Evolutionary conservation across 1,139 yeast species (phyloP), one percentile per base, ranked within the genome.

Genomic region (Candida sojae): DNA sequence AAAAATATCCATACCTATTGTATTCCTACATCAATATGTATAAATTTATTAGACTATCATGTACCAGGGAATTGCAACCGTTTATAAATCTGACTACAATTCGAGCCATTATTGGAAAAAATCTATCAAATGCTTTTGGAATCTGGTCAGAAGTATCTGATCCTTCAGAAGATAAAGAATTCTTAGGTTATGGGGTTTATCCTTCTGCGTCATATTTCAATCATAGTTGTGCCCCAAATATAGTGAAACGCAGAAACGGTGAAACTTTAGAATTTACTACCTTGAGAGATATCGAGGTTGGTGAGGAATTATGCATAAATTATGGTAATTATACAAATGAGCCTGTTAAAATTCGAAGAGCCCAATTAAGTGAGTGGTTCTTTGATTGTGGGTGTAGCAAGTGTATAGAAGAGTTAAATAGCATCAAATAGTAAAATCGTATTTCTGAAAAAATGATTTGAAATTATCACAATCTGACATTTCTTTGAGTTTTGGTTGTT

Each of bases 91-190:
- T 78, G 1, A 61, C 62, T 4, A 55, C 56, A 3, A 65, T 85
- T 23, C 68, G 89, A 43, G 64, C 68, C 7, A 73, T 82, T 4
- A 69, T 83, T 42, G 91, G 91, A 1, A 70, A 77, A 36, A 87
- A 84, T 53, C 77, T 84, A 34, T 86, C 88, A n/a, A 86, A 86
- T 59, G 86, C 91, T 0, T 86, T 86, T 65, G 91, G 91, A 0
- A 82, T 84, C 17, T 84, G 92, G 89, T 83, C 86, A 41, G 57
- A 63, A 3, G 56, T 64, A 3, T 58, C 63, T 0, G 57, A 60
- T 42, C 60, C 71, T 53, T 55, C 67, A 11, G 79, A 70, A 43
- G 83, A 81, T 42, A 75, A 79, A 48, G 92, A 86, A 58, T 84
- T 80, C 56, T 71, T 84, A 45, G 92, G 92, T 0, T 83, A 82